Percentiles rank a stretch among this genome's conserved stretches.
phyloP scores from a whole-genome alignment of 1,284 basidiomycete genomes.

The Cerioporus squamosus region DNA sequence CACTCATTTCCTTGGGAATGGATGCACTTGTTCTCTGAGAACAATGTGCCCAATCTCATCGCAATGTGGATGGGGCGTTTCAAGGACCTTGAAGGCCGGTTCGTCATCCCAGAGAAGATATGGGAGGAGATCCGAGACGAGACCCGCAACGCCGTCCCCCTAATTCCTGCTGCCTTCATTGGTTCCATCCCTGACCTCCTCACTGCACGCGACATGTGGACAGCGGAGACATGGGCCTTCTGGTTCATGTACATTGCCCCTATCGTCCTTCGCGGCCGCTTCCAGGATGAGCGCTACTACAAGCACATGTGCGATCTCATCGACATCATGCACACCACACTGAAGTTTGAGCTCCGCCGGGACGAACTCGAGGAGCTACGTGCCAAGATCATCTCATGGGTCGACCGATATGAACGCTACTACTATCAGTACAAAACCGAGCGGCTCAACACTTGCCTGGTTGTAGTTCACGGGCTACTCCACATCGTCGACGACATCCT shows the following conservation, averaged over 20 bases:
- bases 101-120: conserved; percentile 26
- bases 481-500: conserved; percentile 39
- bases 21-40: conserved; percentile 52
- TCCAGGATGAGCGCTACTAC: conserved; percentile 39
- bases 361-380: conserved; percentile 38
- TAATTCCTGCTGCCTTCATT: conserved; percentile 46
- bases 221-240: conserved; percentile 40
- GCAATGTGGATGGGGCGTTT: conserved; percentile 43
- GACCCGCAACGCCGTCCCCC: conserved; percentile 31
- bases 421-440: no score
- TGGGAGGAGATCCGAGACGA: conserved; percentile 44
- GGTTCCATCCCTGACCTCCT: conserved; percentile 40
- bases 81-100: conserved; percentile 40
- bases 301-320: conserved; percentile 46
- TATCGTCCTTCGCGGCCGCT: conserved; percentile 36
- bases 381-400: conserved; percentile 32
- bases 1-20: conserved; percentile 48
- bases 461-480: conserved; percentile 25
- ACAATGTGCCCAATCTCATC: conserved; percentile 43
- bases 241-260: conserved; percentile 46
- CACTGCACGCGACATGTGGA: conserved; percentile 26
- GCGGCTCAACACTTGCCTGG: not conserved
- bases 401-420: not conserved
- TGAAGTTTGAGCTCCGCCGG: conserved; percentile 41
- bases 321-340: conserved; percentile 41